These are phyloP conservation scores for Calonectria hongkongensis DNA, from an alignment of 2,329 filamentous ascomycete genomes.

Conservation along the genomic window DNA sequence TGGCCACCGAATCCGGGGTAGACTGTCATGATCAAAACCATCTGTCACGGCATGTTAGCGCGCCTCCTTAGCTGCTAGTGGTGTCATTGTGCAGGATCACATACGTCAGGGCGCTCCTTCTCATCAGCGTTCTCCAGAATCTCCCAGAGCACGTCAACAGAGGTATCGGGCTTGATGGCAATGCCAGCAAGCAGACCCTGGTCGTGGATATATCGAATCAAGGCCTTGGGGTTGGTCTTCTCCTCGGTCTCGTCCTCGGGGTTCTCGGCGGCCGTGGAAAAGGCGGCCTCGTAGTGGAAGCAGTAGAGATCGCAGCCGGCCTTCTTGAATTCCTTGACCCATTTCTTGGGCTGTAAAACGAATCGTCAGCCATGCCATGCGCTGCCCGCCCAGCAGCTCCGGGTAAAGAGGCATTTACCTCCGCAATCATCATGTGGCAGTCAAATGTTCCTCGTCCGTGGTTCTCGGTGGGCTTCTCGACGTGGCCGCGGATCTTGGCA, in stretches of 20 bases:
- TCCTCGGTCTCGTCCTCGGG: constrained; percentile 81
- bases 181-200: constrained; percentile 93
- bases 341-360: constrained; percentile 87
- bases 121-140: constrained; percentile 84
- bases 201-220: constrained; percentile 94
- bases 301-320: constrained; percentile 99
- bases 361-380: constrained; percentile 40
- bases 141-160: constrained; percentile 93
- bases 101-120: constrained; percentile 90
- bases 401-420: constrained; percentile 73
- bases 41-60: constrained; percentile 71
- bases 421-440: constrained; percentile 99
- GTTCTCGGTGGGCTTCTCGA: constrained; percentile 81
- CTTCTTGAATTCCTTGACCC: constrained; percentile 95
- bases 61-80: background rate
- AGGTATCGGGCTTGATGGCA: constrained; percentile 94
- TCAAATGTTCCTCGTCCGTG: constrained; percentile 95
- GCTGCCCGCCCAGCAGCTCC: background rate
- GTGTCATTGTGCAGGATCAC: constrained; percentile 59
- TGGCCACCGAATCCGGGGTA: constrained; percentile 98
- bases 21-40: constrained; percentile 99
- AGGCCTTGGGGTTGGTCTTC: constrained; percentile 87
- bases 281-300: constrained; percentile 98
- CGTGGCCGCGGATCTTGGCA: constrained; percentile 91
- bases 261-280: constrained; percentile 88